These are phyloP conservation scores for Babesia ovis DNA, from an alignment of 169 alveolate species.

Conservation along the genomic window DNA sequence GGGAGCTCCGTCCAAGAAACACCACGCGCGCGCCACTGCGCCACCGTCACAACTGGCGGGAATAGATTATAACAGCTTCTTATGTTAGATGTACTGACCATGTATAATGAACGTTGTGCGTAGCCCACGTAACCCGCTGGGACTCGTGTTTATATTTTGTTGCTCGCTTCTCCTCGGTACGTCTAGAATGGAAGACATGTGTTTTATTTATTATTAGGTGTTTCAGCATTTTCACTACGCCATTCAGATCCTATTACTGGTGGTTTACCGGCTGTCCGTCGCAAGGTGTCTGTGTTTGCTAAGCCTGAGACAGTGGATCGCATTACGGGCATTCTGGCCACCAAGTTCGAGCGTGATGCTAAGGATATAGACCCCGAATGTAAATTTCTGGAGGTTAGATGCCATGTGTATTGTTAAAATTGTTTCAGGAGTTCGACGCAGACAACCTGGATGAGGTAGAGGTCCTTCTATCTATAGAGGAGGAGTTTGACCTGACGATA, in stretches of 20 bases:
- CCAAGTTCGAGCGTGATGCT: slow-evolving; percentile 43
- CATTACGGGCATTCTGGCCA: slow-evolving; percentile 24
- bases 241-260: background rate
- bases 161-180: slow-evolving; percentile 7
- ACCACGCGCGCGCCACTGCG: slow-evolving; percentile 34
- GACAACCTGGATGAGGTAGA: slow-evolving; percentile 83
- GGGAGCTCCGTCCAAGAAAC: slow-evolving; percentile 23
- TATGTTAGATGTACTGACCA: slow-evolving; percentile 17
- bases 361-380: slow-evolving; percentile 38
- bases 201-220: background rate
- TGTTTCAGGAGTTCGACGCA: slow-evolving; percentile 82
- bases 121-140: slow-evolving; percentile 2
- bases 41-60: slow-evolving; percentile 46
- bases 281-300: slow-evolving; percentile 15
- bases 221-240: slow-evolving; percentile 16
- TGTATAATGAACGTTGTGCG: slow-evolving; percentile 46
- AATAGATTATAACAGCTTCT: slow-evolving; percentile 53
- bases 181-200: slow-evolving; percentile 1
- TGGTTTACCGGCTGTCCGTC: background rate
- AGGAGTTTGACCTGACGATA: slow-evolving; percentile 77
- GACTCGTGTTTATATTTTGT: background rate
- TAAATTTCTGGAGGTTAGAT: slow-evolving; percentile 38
- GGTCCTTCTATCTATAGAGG: slow-evolving; percentile 82
- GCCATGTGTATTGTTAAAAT: background rate
- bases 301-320: slow-evolving; percentile 45